Percentiles rank a stretch among this genome's conserved stretches.
Evolutionary conservation across 225 moss, liverwort and hornwort genomes (phyloP).

Genomic region (Lunularia cruciata): DNA sequence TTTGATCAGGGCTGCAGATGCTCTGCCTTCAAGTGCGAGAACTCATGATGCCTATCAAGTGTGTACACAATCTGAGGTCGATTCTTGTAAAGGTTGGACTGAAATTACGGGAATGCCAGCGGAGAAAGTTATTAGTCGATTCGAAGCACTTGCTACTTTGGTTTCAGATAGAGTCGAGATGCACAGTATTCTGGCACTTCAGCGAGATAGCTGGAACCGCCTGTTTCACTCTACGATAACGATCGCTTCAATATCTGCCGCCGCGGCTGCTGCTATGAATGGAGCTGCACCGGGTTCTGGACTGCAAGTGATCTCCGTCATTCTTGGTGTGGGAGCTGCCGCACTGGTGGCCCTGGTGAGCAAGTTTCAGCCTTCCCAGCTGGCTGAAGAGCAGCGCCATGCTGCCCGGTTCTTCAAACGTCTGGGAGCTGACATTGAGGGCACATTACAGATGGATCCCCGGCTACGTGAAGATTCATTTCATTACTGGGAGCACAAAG

Average conservation of each 20-base stretch:
- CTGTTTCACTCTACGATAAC: no score
- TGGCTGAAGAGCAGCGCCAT: conserved; percentile 55
- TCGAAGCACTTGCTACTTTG: conserved; percentile 24
- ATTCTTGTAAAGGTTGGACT: background rate
- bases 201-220: no score
- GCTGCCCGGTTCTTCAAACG: conserved; percentile 49
- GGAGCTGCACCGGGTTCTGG: conserved; percentile 30
- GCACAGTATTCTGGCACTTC: no score
- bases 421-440: no score
- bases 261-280: conserved; percentile 36
- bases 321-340: conserved; percentile 45
- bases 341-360: no score
- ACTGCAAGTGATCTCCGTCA: conserved; percentile 35
- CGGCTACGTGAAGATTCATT: conserved; percentile 49
- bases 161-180: no score
- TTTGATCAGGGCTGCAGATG: no score
- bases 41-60: no score
- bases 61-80: no score
- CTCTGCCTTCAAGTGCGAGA: no score
- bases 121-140: background rate
- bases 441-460: conserved; percentile 42
- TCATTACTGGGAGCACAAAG: conserved; percentile 43
- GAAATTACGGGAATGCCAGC: background rate
- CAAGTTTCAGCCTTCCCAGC: conserved; percentile 50
- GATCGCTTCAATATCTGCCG: conserved; percentile 40